Evolutionary conservation across 805 yeast species (phyloP).

Genomic region (Scheffersomyces ergatensis): DNA sequence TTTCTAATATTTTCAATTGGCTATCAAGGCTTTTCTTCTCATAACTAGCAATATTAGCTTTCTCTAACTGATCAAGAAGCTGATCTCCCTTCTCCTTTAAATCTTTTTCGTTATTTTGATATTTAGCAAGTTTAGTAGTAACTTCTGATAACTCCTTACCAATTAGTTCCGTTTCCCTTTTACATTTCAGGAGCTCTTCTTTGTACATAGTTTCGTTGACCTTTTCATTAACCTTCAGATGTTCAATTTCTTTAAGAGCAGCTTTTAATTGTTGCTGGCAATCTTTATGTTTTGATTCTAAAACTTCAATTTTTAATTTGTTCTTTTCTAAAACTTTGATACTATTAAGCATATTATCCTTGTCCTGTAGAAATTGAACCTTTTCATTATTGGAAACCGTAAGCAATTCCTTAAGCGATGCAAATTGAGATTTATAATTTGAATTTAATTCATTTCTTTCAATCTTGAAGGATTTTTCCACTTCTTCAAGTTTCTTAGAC

Average conservation of each 20-base stretch:
- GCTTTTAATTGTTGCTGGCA: neutral
- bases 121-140: slow-evolving; percentile 11
- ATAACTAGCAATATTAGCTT: slow-evolving; percentile 13
- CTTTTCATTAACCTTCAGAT: neutral
- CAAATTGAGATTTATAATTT: slow-evolving; percentile 7
- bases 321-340: slow-evolving; percentile 26
- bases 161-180: slow-evolving; percentile 7
- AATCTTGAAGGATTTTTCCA: slow-evolving; percentile 2
- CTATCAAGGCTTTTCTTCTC: slow-evolving; percentile 21
- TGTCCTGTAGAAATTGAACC: slow-evolving; percentile 13
- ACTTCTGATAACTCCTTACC: neutral
- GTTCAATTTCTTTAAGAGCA: slow-evolving; percentile 3
- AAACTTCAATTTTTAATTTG: slow-evolving; percentile 21
- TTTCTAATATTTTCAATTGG: slow-evolving; percentile 15
- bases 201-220: neutral
- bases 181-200: slow-evolving; percentile 1
- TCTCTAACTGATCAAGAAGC: slow-evolving; percentile 11
- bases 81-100: slow-evolving; percentile 13
- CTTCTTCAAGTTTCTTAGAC: neutral
- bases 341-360: slow-evolving; percentile 14
- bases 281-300: slow-evolving; percentile 10
- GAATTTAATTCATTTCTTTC: slow-evolving; percentile 3
- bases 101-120: slow-evolving; percentile 12
- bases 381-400: slow-evolving; percentile 6
- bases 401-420: neutral